Conservation (phyloP, 441 rosid species). For the Eruca vesicaria region DNA sequence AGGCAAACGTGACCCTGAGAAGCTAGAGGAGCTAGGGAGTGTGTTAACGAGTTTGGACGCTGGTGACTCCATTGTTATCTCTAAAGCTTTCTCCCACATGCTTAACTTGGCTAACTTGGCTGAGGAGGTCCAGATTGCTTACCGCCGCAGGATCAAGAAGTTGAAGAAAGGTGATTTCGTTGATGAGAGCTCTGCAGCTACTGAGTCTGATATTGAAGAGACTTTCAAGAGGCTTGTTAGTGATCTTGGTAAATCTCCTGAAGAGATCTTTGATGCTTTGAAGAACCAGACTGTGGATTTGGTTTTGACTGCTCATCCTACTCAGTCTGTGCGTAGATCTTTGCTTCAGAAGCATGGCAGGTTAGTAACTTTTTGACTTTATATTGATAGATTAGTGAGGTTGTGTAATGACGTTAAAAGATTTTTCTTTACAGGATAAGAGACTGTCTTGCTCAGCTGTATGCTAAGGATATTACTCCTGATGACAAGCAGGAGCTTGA, state of each 20-base stretch:
- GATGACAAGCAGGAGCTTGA: neutral
- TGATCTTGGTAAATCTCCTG: slow-evolving; percentile 76
- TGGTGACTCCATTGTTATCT: slow-evolving; percentile 82
- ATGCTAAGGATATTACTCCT: neutral
- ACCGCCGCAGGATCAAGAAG: slow-evolving; percentile 71
- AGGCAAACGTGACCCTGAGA: slow-evolving; percentile 64
- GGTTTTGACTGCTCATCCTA: slow-evolving; percentile 93
- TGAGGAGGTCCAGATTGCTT: slow-evolving; percentile 87
- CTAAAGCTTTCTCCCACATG: slow-evolving; percentile 86
- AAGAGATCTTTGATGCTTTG: slow-evolving; percentile 78
- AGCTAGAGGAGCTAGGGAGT: slow-evolving; percentile 79
- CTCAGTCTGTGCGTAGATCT: slow-evolving; percentile 87
- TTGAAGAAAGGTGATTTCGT: slow-evolving; percentile 75
- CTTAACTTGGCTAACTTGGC: slow-evolving; percentile 91
- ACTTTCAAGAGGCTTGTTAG: slow-evolving; percentile 75
- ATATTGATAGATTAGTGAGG: neutral
- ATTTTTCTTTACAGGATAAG: neutral
- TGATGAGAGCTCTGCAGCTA: slow-evolving; percentile 76
- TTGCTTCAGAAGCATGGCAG: slow-evolving; percentile 90
- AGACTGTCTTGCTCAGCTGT: neutral
- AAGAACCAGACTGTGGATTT: slow-evolving; percentile 94
- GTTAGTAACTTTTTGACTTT: slow-evolving; percentile 33
- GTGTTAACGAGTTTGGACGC: slow-evolving; percentile 83
- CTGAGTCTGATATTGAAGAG: slow-evolving; percentile 88
- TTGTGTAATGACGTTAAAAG: neutral